Evolutionary conservation across 176 grass and related monocot genomes (phyloP).

Genomic region (Triticum urartu): DNA sequence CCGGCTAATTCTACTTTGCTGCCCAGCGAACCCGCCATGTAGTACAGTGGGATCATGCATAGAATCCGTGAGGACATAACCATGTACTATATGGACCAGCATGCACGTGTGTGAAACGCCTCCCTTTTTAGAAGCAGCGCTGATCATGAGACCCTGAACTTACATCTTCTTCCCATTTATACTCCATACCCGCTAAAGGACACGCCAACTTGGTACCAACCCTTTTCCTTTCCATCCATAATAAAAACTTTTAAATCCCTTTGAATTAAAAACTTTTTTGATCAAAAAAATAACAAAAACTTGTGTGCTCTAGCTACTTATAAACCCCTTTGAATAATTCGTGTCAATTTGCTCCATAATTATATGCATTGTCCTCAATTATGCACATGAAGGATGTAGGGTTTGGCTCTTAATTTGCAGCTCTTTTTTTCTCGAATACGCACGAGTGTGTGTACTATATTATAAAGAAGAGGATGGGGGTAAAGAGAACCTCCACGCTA

Average conservation of each 20-base stretch:
- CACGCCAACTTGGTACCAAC: not conserved
- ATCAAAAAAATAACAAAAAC: no score
- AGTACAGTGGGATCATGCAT: constrained; percentile 3
- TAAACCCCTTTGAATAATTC: not conserved
- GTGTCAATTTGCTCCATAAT: not conserved
- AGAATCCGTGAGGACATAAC: constrained; percentile 28
- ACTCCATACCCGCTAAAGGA: not conserved
- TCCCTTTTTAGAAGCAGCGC: constrained; percentile 19
- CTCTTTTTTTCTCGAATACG: no score
- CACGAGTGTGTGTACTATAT: no score
- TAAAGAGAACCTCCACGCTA: no score
- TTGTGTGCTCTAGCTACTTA: no score
- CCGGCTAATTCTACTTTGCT: constrained; percentile 21
- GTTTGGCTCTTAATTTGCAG: no score
- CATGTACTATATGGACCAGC: not conserved
- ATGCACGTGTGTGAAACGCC: constrained; percentile 12
- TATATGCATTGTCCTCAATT: not conserved
- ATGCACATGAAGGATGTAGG: no score
- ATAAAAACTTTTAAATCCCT: not conserved
- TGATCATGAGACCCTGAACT: constrained; percentile 32
- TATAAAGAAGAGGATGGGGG: no score
- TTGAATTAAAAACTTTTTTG: not conserved
- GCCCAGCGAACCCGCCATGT: constrained; percentile 16
- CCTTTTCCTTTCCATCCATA: not conserved
- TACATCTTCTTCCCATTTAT: not conserved